Evolutionary conservation across 805 yeast genomes (phyloP).

Genomic region (Metschnikowia similis): DNA sequence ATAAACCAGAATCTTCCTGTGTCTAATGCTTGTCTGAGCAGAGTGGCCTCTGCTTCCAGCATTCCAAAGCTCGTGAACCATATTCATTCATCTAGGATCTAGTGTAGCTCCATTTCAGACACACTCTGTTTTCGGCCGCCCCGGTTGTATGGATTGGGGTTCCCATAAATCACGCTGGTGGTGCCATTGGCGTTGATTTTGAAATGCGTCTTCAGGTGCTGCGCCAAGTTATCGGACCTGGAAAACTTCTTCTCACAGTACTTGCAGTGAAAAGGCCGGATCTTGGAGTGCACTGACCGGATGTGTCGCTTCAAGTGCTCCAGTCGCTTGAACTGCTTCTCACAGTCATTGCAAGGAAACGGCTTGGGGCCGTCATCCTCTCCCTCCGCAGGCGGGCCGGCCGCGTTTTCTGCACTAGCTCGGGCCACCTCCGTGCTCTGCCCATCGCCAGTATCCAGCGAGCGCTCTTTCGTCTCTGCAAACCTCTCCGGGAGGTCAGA

Average conservation of each 20-base stretch:
- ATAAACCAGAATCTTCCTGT: too few species aligned
- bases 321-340: constrained; percentile 39
- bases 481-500: not conserved
- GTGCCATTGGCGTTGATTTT: constrained; percentile 28
- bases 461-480: not conserved
- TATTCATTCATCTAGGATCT: not conserved
- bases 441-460: not conserved
- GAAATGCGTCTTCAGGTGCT: constrained; percentile 42
- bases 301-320: constrained; percentile 43
- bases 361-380: constrained; percentile 17
- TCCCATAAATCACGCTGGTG: constrained; percentile 16
- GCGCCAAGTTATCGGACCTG: constrained; percentile 41
- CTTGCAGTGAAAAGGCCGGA: constrained; percentile 43
- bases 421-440: not conserved
- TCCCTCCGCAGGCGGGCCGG: not conserved
- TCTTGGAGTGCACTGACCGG: constrained; percentile 42
- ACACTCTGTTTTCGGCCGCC: constrained; percentile 16
- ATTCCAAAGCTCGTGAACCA: too few species aligned
- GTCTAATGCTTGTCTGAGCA: too few species aligned
- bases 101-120: constrained; percentile 4
- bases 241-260: constrained; percentile 42
- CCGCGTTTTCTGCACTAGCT: not conserved
- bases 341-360: constrained; percentile 41
- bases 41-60: too few species aligned
- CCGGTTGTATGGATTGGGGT: constrained; percentile 15